Conservation (phyloP, 1,139 yeast genomes). For the Geotrichum histeridarum region DNA sequence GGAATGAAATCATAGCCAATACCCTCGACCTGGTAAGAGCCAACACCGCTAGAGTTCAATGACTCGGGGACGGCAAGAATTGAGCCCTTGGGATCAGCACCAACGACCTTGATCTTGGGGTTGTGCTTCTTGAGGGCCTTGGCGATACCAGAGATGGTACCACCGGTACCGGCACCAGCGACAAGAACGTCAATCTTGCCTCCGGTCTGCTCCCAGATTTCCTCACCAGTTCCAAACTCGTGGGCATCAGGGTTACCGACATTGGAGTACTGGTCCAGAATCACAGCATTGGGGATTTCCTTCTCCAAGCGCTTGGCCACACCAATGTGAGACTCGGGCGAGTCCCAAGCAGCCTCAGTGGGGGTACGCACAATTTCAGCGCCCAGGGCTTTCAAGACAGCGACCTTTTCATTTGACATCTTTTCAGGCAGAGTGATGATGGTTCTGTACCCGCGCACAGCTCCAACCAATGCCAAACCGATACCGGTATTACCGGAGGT, state of each 20-base stretch:
- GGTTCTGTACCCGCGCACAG: constrained; percentile 81
- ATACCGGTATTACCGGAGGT: constrained; percentile 78
- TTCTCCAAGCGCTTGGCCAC: constrained; percentile 76
- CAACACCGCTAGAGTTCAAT: constrained; percentile 51
- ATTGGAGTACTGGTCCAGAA: constrained; percentile 79
- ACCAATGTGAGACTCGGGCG: constrained; percentile 88
- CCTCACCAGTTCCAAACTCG: constrained; percentile 78
- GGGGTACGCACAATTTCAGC: constrained; percentile 91
- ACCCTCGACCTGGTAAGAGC: constrained; percentile 80
- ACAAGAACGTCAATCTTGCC: constrained; percentile 71
- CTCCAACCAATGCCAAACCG: constrained; percentile 82
- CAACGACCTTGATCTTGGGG: constrained; percentile 57
- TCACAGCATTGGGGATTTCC: constrained; percentile 82
- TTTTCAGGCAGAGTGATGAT: constrained; percentile 87
- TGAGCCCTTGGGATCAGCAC: constrained; percentile 86
- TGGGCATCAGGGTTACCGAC: constrained; percentile 79
- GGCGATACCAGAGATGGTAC: constrained; percentile 75
- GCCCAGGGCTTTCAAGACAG: constrained; percentile 82
- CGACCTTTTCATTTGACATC: constrained; percentile 88
- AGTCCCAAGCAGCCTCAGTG: constrained; percentile 89
- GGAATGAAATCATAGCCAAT: constrained; percentile 89
- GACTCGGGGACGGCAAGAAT: constrained; percentile 76
- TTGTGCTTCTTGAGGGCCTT: constrained; percentile 70
- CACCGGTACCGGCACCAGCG: constrained; percentile 93
- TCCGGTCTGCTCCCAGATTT: constrained; percentile 76